Conservation (phyloP, 2,329 filamentous ascomycete species). For the Geoglossum cookeanum region DNA sequence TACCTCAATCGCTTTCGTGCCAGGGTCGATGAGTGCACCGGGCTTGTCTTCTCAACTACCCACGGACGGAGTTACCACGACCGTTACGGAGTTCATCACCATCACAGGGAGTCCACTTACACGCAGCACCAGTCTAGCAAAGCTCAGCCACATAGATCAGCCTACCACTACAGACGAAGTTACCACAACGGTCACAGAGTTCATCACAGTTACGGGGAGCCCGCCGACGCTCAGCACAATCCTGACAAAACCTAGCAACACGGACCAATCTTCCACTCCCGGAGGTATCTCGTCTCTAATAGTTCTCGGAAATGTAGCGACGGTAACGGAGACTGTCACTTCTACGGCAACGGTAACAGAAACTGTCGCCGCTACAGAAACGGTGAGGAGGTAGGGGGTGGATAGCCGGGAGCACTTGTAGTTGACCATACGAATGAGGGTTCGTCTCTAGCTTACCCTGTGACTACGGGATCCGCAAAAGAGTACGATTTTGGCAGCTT, state of each 20-base stretch:
- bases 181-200: neutral
- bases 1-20: neutral
- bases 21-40: neutral
- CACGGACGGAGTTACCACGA: neutral
- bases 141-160: neutral
- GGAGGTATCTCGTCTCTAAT: neutral
- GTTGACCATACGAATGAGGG: too few relatives aligned
- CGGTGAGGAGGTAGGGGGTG: neutral
- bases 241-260: neutral
- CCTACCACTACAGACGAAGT: neutral
- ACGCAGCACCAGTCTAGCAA: neutral
- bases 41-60: neutral
- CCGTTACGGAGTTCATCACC: neutral
- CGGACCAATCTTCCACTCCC: neutral
- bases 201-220: neutral
- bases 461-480: too few relatives aligned
- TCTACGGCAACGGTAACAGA: neutral
- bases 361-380: neutral
- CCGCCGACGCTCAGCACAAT: neutral
- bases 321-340: neutral
- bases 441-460: too few relatives aligned
- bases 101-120: neutral
- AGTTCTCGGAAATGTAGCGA: neutral
- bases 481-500: too few relatives aligned
- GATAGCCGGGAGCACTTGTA: too few relatives aligned